Conservation (phyloP, 169 alveolate species). For the Cyclospora cayetanensis region DNA sequence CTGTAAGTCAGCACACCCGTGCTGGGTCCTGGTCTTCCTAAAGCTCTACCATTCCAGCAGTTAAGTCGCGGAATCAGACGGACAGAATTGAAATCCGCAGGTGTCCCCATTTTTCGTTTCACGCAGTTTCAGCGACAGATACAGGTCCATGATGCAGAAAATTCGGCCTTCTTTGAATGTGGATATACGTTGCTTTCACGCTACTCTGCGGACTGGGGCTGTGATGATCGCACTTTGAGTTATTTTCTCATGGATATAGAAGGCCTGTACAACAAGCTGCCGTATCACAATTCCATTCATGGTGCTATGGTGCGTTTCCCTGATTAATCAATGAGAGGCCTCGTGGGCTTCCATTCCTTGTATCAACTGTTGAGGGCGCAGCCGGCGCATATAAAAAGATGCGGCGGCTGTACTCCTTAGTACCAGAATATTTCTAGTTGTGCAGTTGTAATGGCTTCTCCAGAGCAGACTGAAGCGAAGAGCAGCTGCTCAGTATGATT, state of each 20-base stretch:
- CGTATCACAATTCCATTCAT: slow-evolving; percentile 63
- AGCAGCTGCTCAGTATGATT: background rate
- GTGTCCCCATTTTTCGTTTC: background rate
- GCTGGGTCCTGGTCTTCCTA: too few species aligned
- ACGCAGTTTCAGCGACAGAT: background rate
- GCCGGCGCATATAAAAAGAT: too few species aligned
- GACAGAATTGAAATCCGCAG: too few species aligned
- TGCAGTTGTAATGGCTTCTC: too few species aligned
- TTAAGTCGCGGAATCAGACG: too few species aligned
- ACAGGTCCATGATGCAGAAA: background rate
- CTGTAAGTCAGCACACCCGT: background rate
- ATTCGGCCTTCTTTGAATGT: slow-evolving; percentile 6
- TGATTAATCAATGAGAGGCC: background rate
- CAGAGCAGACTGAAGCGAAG: too few species aligned
- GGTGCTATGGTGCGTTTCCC: slow-evolving; percentile 63
- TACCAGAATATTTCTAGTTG: too few species aligned
- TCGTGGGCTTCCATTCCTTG: background rate
- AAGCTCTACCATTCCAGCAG: too few species aligned
- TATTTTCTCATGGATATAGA: background rate
- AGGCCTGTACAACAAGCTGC: slow-evolving; percentile 10
- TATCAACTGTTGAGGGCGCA: too few species aligned
- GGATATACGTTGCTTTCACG: slow-evolving; percentile 47
- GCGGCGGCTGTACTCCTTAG: too few species aligned
- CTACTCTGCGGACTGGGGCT: slow-evolving; percentile 40
- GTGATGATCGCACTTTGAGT: slow-evolving; percentile 16